These are phyloP conservation scores for Sporothrix dimorphospora DNA, from an alignment of 2,329 filamentous ascomycete species.

Conservation along the genomic window DNA sequence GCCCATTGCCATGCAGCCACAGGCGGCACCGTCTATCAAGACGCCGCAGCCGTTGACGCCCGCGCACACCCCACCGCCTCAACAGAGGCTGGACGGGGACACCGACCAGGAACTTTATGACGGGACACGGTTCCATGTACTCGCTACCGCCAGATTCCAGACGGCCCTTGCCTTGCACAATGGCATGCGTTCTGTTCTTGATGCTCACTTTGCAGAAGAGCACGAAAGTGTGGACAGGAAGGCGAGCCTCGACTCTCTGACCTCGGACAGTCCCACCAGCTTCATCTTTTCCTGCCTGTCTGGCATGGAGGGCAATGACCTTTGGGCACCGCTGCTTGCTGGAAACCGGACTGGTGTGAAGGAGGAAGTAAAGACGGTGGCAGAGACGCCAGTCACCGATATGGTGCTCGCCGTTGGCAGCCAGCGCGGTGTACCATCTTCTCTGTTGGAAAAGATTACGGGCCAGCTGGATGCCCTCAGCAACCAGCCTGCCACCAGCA, in stretches of 20 bases:
- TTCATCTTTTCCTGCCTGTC: slow-evolving; percentile 53
- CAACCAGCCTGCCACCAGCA: slow-evolving; percentile 48
- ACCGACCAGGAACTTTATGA: slow-evolving; percentile 32
- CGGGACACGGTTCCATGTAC: slow-evolving; percentile 46
- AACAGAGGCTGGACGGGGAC: slow-evolving; percentile 30
- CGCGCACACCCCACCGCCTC: slow-evolving; percentile 40
- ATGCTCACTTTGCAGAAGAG: slow-evolving; percentile 51
- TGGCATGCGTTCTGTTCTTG: slow-evolving; percentile 57
- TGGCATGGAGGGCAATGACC: slow-evolving; percentile 48
- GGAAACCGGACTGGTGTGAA: slow-evolving; percentile 31
- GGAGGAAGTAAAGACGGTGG: neutral
- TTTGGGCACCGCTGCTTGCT: slow-evolving; percentile 59
- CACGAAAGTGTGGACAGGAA: neutral
- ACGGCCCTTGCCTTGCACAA: slow-evolving; percentile 62
- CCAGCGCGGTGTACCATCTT: slow-evolving; percentile 56
- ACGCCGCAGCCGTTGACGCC: slow-evolving; percentile 33
- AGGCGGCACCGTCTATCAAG: slow-evolving; percentile 15
- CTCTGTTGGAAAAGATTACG: slow-evolving; percentile 53
- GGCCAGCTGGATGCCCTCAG: slow-evolving; percentile 60
- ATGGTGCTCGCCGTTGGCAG: slow-evolving; percentile 64
- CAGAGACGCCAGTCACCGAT: slow-evolving; percentile 46
- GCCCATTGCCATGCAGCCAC: neutral
- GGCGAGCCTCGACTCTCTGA: neutral
- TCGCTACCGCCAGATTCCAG: slow-evolving; percentile 47
- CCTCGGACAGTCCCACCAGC: slow-evolving; percentile 41